Base-by-base conservation (phyloP, 192 early-diverging fungal genomes). In the Neocallimastix lanati region DNA sequence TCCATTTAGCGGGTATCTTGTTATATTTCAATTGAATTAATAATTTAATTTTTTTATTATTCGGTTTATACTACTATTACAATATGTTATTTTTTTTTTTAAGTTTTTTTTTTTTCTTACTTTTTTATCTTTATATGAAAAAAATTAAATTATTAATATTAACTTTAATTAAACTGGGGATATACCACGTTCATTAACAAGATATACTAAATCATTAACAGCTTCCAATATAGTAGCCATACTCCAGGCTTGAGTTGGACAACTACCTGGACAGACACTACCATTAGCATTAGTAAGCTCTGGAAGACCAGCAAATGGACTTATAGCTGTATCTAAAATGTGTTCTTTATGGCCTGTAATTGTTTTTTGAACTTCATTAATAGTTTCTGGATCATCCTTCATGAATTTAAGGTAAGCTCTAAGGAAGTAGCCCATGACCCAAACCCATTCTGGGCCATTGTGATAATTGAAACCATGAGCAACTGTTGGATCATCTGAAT, bases 401-500 rank as follows among this genome's bases (percentile, higher is more conserved):
- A 89, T 84, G 79, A 98, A 95, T 36, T 90, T 81, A 18, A 94
- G 80, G 78, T 92, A 95, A 7, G 98, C 94, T 15, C 92, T 91
- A 78, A 98, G 86, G 82, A 94, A 98, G 87, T 92, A 96, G 4
- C 94, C 95, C 2, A 91, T 91, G n/a, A 88, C 86, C 95, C 95
- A 99, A 18, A 98, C 86, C 98, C 98, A 99, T 91, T 99, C 98
- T 88, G n/a, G 40, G 29, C 96, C 98, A 83, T 98, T 94, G 80
- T 99, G 96, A 83, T 99, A 99, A 82, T 99, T 99, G 85, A 93
- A 93, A 27, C 98, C 98, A 80, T 99, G 97, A 7, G 98, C 96
- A 3, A 97, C 88, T 15, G 90, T 85, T 13, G 91, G 84, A 80
- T 99, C 96, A 76, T 84, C 83, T 18, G 91, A 91, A 80, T 99